phyloP scores from a whole-genome alignment of 768 basidiomycete species.

The Tricholoma sp. region DNA sequence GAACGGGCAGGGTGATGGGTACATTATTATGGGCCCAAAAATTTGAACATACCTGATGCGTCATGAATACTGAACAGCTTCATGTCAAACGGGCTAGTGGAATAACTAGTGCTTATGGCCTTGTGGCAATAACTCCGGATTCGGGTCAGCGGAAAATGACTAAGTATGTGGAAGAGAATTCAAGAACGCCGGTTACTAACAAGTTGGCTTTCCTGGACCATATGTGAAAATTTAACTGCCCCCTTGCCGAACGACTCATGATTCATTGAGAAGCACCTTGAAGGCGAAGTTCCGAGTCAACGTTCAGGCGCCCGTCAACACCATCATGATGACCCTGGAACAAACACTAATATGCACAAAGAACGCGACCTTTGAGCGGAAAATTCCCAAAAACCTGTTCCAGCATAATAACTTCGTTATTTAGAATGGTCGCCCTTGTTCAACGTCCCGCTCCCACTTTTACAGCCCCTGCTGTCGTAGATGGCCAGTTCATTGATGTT shows the following conservation, averaged over 20 bases:
- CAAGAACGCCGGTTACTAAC: no score
- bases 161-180: no score
- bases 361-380: conserved; percentile 16
- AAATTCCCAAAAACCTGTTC: conserved; percentile 7
- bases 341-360: conserved; percentile 10
- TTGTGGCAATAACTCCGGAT: neutral
- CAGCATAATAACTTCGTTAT: neutral
- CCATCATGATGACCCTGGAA: no score
- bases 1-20: neutral
- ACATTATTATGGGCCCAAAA: neutral
- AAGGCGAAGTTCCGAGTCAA: no score
- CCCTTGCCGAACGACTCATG: no score
- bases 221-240: no score
- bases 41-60: neutral
- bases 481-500: conserved; percentile 73
- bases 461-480: conserved; percentile 66
- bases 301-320: no score
- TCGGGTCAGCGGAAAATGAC: neutral
- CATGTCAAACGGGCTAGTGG: neutral
- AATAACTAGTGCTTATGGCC: neutral
- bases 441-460: conserved; percentile 87
- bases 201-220: no score
- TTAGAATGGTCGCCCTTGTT: conserved; percentile 60
- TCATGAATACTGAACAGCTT: conserved; percentile 1
- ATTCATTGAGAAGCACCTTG: no score